Percentiles rank a stretch among this genome's conserved stretches.
Conservation (phyloP, 2,329 filamentous ascomycete genomes). For the Xylaria sp. region DNA sequence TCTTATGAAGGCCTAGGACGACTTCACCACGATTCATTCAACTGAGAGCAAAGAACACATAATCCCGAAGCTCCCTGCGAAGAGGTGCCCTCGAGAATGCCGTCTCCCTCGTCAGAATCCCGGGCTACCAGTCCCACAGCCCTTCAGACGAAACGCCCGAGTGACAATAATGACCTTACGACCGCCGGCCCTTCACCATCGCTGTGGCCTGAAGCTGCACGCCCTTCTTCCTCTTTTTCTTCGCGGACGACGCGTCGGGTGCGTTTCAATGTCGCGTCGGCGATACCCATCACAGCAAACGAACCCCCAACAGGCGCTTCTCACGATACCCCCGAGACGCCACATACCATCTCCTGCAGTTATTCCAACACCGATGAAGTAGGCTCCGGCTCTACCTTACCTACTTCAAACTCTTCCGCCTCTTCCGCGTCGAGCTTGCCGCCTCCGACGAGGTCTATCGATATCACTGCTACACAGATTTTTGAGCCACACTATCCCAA, state of each 20-base stretch:
- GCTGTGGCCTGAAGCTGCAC: conserved; percentile 25
- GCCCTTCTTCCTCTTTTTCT: neutral
- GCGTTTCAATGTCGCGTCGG: neutral
- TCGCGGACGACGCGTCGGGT: neutral
- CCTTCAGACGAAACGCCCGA: neutral
- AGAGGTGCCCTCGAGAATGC: neutral
- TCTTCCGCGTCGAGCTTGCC: neutral
- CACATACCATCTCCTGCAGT: neutral
- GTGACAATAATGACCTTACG: neutral
- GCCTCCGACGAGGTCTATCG: conserved; percentile 7
- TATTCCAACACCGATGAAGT: neutral
- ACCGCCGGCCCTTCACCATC: conserved; percentile 21
- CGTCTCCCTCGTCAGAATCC: neutral
- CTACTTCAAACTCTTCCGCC: neutral
- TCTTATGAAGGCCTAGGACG: neutral
- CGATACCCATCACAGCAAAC: neutral
- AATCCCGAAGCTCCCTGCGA: neutral
- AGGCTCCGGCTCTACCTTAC: conserved; percentile 10
- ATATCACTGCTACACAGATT: neutral
- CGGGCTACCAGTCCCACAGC: neutral
- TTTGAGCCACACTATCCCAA: conserved; percentile 19
- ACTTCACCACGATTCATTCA: neutral
- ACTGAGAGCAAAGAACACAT: neutral
- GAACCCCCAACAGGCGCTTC: neutral
- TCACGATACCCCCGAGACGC: neutral